Conservation (phyloP, 768 basidiomycete species). For the Lactifluus rugatus region DNA sequence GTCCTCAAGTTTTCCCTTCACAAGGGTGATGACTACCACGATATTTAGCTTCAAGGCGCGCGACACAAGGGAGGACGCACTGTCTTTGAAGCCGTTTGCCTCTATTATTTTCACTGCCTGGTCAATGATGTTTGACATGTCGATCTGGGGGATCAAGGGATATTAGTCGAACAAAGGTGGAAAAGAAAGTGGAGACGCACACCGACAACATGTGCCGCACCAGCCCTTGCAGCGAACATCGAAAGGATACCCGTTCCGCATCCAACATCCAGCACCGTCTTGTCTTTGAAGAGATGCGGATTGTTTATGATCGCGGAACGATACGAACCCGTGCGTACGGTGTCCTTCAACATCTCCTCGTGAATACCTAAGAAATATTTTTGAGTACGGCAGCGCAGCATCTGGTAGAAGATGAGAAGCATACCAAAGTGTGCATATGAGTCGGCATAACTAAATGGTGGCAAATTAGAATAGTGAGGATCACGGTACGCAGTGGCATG, state of each 20-base stretch:
- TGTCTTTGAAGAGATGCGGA: conserved; percentile 89
- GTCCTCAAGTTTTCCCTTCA: conserved; percentile 98
- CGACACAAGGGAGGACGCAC: conserved; percentile 40
- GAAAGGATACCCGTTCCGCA: conserved; percentile 97
- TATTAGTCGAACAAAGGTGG: background rate
- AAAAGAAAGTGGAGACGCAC: conserved; percentile 35
- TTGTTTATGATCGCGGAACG: conserved; percentile 92
- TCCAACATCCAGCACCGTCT: conserved; percentile 95
- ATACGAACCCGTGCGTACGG: conserved; percentile 91
- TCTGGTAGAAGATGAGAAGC: conserved; percentile 19
- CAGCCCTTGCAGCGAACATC: conserved; percentile 97
- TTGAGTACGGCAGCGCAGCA: background rate
- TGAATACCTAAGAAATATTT: conserved; percentile 62
- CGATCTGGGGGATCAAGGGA: conserved; percentile 51
- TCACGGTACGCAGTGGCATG: background rate
- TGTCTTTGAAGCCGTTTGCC: conserved; percentile 92
- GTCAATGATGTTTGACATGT: conserved; percentile 99
- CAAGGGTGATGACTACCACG: conserved; percentile 75
- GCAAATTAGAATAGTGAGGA: conserved; percentile 1
- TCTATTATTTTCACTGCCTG: conserved; percentile 96
- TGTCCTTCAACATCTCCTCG: conserved; percentile 99
- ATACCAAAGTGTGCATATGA: conserved; percentile 92
- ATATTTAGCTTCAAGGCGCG: background rate
- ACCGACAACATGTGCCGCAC: conserved; percentile 88
- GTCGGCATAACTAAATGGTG: conserved; percentile 69